Evolutionary conservation across 495 filamentous ascomycete genomes (phyloP).

Genomic region (Halenospora varia): DNA sequence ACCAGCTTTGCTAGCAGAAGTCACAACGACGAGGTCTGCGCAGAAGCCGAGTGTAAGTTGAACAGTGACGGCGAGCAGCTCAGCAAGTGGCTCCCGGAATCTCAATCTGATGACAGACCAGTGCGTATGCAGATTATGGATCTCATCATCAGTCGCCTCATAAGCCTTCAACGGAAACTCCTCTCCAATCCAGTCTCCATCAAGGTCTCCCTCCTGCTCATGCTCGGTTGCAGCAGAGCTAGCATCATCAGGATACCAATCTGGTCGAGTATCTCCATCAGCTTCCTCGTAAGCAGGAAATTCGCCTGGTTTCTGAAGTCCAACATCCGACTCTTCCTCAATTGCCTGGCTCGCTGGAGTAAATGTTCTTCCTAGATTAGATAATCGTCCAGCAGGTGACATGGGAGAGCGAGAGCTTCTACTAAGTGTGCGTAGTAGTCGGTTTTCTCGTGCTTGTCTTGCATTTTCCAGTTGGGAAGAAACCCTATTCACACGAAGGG

Average conservation of each 20-base stretch:
- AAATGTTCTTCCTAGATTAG: too few relatives aligned
- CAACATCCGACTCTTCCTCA: too few relatives aligned
- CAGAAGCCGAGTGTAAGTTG: conserved; percentile 41
- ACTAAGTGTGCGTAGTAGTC: conserved; percentile 13
- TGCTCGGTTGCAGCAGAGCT: conserved; percentile 17
- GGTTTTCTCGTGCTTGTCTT: conserved; percentile 15
- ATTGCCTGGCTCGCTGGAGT: too few relatives aligned
- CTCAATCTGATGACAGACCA: conserved; percentile 50
- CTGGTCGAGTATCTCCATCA: neutral
- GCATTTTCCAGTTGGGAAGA: conserved; percentile 15
- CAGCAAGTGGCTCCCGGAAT: conserved; percentile 46
- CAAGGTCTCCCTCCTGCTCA: conserved; percentile 27
- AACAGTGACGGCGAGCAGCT: conserved; percentile 39
- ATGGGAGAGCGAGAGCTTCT: too few relatives aligned
- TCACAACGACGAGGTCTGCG: conserved; percentile 43
- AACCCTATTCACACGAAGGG: conserved; percentile 8
- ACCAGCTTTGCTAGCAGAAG: conserved; percentile 33
- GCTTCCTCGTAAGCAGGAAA: too few relatives aligned
- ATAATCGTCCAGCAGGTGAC: too few relatives aligned
- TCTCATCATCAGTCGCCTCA: conserved; percentile 12
- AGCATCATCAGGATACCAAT: conserved; percentile 25
- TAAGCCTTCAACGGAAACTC: conserved; percentile 14
- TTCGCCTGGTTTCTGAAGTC: too few relatives aligned
- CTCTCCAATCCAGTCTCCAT: conserved; percentile 33
- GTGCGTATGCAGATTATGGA: conserved; percentile 45